Evolutionary conservation across 257 asterid genomes (phyloP), one percentile per base, ranked within the genome.

Genomic region (Leonotis leonurus): DNA sequence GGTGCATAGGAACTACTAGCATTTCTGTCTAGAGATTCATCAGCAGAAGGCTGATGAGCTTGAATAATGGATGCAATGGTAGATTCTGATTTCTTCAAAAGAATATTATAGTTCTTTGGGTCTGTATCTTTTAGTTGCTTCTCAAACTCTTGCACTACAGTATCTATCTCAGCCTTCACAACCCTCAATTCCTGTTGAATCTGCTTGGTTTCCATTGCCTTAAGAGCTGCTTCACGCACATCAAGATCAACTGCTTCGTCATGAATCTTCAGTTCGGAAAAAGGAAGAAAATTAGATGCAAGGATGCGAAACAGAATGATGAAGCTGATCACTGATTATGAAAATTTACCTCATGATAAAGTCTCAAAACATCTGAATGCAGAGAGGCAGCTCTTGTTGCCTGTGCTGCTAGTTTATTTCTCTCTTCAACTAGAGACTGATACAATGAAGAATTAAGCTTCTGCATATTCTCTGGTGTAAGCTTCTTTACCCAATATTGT

Each of bases 391-490:
- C 91, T 56, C 33, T 70, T 56, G 71, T 65, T 60, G 89, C 97
- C 76, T 93, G 89, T 64, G 56, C 68, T 81, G 76, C 84, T 71
- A 87, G 79, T 69, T 70, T 80, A 68, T 80, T 74, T 75, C 94
- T 81, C 78, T 93, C 97, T 68, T 86, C 85, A 54, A 77, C 64
- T 20, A 93, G 82, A 33, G 97, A 93, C 69, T 81, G 89, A 75
- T 81, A 87, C 51, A 89, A 71, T 74, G 71, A 69, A 64, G 87
- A 83, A 69, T 79, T 85, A 57, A 77, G 83, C 79, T 75, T 83
- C 77, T 79, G 89, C 95, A 83, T 80, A 75, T 89, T 87, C 75
- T 87, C 97, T 24, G 96, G 97, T 8, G 70, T 77, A 58, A 93
- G 67, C 78, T 93, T 83, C 79, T 75, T 70, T 54, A 89, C 76